Percentiles rank a stretch among this genome's conserved stretches.
These are phyloP conservation scores for Colletotrichum gloeosporioides DNA, from an alignment of 2,329 filamentous ascomycete genomes.

Conservation along the genomic window DNA sequence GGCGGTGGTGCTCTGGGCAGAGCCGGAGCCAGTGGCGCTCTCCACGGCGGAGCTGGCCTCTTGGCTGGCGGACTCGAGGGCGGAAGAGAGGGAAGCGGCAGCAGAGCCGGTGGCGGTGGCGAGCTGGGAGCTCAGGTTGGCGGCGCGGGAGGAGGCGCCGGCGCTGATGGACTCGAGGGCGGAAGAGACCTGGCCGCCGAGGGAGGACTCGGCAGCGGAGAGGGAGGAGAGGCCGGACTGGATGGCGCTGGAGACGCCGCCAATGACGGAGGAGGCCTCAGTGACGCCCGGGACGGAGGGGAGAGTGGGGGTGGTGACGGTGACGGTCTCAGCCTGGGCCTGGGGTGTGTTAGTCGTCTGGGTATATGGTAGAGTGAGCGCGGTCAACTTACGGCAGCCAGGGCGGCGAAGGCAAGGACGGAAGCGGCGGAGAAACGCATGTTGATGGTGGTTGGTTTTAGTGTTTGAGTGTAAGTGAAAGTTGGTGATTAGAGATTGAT, in stretches of 20 bases:
- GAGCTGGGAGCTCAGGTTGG: constrained; percentile 31
- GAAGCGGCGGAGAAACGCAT: constrained; percentile 49
- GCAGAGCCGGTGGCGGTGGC: constrained; percentile 23
- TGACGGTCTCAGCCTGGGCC: constrained; percentile 24
- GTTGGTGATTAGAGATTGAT: background rate
- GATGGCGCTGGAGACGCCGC: background rate
- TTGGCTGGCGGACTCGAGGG: constrained; percentile 2
- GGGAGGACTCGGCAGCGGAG: constrained; percentile 29
- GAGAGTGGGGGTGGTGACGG: constrained; percentile 19
- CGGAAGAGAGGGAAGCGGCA: constrained; percentile 15
- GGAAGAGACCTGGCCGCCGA: constrained; percentile 22
- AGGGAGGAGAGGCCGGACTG: constrained; percentile 22
- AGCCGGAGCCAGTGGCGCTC: constrained; percentile 15
- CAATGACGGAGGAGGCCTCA: constrained; percentile 6
- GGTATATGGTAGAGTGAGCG: background rate
- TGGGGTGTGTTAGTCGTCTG: background rate
- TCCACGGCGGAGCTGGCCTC: constrained; percentile 14
- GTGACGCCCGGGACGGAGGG: constrained; percentile 20
- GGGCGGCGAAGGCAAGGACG: constrained; percentile 41
- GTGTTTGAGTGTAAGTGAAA: background rate
- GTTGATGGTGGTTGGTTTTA: constrained; percentile 24
- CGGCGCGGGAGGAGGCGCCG: constrained; percentile 4
- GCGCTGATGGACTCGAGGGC: constrained; percentile 2
- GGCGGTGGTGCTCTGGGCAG: constrained; percentile 18
- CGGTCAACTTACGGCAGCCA: constrained; percentile 29